Evolutionary conservation across 441 rosid genomes (phyloP).

Genomic region (Biscutella laevigata): DNA sequence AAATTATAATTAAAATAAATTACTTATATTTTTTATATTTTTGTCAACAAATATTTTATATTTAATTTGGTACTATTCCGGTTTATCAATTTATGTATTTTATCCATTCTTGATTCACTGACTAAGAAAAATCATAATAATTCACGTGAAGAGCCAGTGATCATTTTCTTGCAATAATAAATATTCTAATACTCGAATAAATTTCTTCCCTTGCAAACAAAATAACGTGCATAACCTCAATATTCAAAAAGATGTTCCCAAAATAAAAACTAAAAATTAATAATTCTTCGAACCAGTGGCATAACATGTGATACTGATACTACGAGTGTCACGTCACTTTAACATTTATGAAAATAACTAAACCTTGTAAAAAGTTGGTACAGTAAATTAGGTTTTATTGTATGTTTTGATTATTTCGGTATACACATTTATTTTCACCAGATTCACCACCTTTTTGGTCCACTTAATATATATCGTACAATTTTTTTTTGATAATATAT

Average conservation of each 20-base stretch:
- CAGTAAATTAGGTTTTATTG: not conserved
- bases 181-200: too few relatives aligned
- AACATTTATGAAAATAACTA: conserved; percentile 3
- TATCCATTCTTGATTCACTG: too few relatives aligned
- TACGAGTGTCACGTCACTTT: conserved; percentile 26
- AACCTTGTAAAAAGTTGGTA: conserved; percentile 2
- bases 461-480: too few relatives aligned
- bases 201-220: conserved; percentile 5
- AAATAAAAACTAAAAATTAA: conserved; percentile 11
- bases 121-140: conserved; percentile 17
- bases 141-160: conserved; percentile 21
- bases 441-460: not conserved
- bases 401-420: not conserved
- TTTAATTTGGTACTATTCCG: too few relatives aligned
- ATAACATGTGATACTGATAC: conserved; percentile 23
- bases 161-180: conserved; percentile 13
- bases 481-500: not conserved
- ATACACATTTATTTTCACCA: not conserved
- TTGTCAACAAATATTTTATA: too few relatives aligned
- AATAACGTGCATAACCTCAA: conserved; percentile 22
- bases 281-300: conserved; percentile 10
- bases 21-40: too few relatives aligned
- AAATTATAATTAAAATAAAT: too few relatives aligned
- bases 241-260: not conserved
- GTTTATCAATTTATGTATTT: too few relatives aligned